Percentiles rank a stretch among this genome's conserved stretches.
Conservation (phyloP, 441 rosid genomes). For the Raphanus hybrid region DNA sequence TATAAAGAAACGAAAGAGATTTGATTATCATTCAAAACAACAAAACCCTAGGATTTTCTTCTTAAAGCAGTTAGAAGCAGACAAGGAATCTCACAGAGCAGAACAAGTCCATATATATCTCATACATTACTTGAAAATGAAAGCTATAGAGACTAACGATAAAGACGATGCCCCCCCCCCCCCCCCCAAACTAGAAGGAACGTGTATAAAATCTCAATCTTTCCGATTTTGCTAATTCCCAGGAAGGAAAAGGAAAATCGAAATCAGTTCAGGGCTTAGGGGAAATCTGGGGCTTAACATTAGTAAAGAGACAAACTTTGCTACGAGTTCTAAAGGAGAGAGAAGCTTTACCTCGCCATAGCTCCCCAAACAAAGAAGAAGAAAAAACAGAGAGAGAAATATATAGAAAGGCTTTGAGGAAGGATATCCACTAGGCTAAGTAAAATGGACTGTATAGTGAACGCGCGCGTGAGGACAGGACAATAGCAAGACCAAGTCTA, state of each 20-base stretch:
- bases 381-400: neutral
- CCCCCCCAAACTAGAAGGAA: neutral
- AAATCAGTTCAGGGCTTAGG: neutral
- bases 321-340: neutral
- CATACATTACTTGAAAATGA: neutral
- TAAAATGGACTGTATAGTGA: constrained; percentile 34
- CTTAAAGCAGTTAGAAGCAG: constrained; percentile 9
- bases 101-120: neutral
- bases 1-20: constrained; percentile 4
- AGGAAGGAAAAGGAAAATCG: constrained; percentile 5
- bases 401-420: constrained; percentile 7
- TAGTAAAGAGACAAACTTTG: neutral
- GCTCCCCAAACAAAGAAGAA: constrained; percentile 21
- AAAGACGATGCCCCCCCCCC: neutral
- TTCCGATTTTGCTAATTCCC: constrained; percentile 7
- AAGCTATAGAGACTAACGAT: neutral
- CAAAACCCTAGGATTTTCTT: neutral
- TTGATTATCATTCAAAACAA: neutral
- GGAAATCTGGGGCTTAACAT: neutral
- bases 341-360: constrained; percentile 62
- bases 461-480: constrained; percentile 28
- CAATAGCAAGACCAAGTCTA: constrained; percentile 38
- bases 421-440: constrained; percentile 53
- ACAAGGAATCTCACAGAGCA: constrained; percentile 7
- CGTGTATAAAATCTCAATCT: neutral